Percentiles rank a stretch among this genome's conserved stretches.
Evolutionary conservation across 78 protist genomes (phyloP).

Genomic region (Emiliania huxleyi): DNA sequence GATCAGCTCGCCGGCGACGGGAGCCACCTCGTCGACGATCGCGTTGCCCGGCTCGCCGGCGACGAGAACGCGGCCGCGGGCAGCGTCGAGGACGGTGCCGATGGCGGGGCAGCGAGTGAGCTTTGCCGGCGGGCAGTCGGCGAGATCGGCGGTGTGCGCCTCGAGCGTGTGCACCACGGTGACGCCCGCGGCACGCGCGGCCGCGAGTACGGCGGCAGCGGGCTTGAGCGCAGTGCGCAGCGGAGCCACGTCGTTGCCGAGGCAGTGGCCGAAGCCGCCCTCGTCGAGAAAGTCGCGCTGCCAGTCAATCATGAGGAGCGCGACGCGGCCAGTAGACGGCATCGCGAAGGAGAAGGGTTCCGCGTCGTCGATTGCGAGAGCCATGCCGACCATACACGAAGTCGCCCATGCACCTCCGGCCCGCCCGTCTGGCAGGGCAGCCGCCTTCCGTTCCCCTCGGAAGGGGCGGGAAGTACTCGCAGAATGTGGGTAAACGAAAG

Average conservation of each 20-base stretch:
- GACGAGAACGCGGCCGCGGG: neutral
- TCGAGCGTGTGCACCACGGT: conserved; percentile 21
- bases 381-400: no score
- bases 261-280: conserved; percentile 17
- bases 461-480: no score
- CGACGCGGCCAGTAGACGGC: neutral
- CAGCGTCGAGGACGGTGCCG: neutral
- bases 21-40: neutral
- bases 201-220: neutral
- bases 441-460: no score
- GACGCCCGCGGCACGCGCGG: neutral
- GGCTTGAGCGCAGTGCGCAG: neutral
- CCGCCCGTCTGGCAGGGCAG: no score
- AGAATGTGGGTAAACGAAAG: no score
- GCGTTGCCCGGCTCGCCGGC: conserved; percentile 16
- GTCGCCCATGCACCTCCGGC: no score
- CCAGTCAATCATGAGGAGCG: conserved; percentile 10
- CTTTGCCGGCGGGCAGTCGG: neutral
- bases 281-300: conserved; percentile 16
- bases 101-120: neutral
- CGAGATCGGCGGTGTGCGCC: neutral
- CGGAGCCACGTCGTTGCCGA: neutral
- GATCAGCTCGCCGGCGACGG: neutral
- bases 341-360: neutral
- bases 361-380: no score